Evolutionary conservation across 495 filamentous ascomycete species (phyloP).

Genomic region (Aspergillus diversus): DNA sequence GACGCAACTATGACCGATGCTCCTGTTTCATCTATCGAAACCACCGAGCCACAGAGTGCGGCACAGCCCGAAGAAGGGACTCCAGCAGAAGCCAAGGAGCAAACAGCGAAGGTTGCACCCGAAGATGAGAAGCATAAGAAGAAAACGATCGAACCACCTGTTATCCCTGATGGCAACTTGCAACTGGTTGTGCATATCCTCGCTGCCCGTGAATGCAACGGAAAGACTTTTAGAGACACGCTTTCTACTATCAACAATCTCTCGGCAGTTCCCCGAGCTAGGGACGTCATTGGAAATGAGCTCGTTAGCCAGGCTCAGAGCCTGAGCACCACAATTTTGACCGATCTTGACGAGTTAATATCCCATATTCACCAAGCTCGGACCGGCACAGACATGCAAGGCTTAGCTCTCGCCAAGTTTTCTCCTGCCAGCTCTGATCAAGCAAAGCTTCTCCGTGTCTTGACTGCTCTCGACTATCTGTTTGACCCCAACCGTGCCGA

Average conservation of each 20-base stretch:
- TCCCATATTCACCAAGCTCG: slow-evolving; percentile 84
- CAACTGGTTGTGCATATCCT: slow-evolving; percentile 94
- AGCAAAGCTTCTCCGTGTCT: slow-evolving; percentile 88
- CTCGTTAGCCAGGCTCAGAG: slow-evolving; percentile 82
- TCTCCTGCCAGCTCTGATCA: slow-evolving; percentile 95
- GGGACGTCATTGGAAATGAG: slow-evolving; percentile 87
- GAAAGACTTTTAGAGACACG: slow-evolving; percentile 95
- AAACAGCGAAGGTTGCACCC: slow-evolving; percentile 44
- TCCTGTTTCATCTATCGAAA: slow-evolving; percentile 40
- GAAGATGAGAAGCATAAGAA: slow-evolving; percentile 72
- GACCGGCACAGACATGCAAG: slow-evolving; percentile 91
- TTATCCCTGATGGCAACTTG: slow-evolving; percentile 87
- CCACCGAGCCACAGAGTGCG: slow-evolving; percentile 29
- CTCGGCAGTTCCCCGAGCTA: slow-evolving; percentile 87
- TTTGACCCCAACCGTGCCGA: slow-evolving; percentile 74
- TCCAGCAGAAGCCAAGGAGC: slow-evolving; percentile 31
- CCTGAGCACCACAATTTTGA: slow-evolving; percentile 80
- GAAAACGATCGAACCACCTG: slow-evolving; percentile 74
- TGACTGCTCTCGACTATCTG: slow-evolving; percentile 93
- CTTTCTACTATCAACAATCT: slow-evolving; percentile 97
- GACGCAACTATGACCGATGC: slow-evolving; percentile 51
- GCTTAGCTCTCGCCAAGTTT: slow-evolving; percentile 90
- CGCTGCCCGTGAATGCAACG: slow-evolving; percentile 91
- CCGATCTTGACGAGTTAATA: slow-evolving; percentile 83
- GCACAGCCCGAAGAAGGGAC: slow-evolving; percentile 31